Base-by-base conservation (phyloP, 176 grass and related monocot genomes). In the Ananas comosus region DNA sequence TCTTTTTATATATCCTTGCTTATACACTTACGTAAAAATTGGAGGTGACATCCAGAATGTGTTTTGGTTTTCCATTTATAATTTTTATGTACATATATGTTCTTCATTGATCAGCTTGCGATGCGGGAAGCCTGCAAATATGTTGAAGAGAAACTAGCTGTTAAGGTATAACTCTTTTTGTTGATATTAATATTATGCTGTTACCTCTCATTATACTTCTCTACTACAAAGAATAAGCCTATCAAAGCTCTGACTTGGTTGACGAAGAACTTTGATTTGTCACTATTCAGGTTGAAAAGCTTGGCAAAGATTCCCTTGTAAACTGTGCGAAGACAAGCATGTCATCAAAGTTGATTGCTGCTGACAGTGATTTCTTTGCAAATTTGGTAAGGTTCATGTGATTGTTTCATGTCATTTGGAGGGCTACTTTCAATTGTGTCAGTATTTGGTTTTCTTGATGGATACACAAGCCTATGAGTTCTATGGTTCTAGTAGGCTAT, bases 311-410 rank as follows among this genome's bases (percentile, higher is more conserved):
- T 85, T 93, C 84, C 22, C 86, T 97, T 73, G 74, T 90, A 51
- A 97, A 97, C 80, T 93, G 84, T 79, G 89, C 89, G 68, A 97
- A 92, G 79, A 97, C 94, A 50, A 97, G 94, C 84, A 97, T 97
- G 89, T 97, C 94, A 23, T 97, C 94, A 0, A 97, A 97, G 73
- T 76, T 97, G 69, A 88, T 97, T 29, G 66, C 81, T n/a, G 81
- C 57, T 19, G 89, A 97, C 68, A 88, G 80, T 86, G 89, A 93
- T 80, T 97, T 97, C 65, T 97, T 92, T 67, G 89, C 94, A 24
- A 85, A 53, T 86, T 72, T 97, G 70, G 94, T 92, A 71, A 88
- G 84, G n/a, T 59, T 17, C n/a, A 59, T 59, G 14, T 59, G 19
- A 17, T 59, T 59, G 56, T 33, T 33, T 33, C 29, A 33, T 33